These are phyloP conservation scores for Diplosphaera chodatii DNA, from an alignment of 139 green algal genomes.

Conservation along the genomic window DNA sequence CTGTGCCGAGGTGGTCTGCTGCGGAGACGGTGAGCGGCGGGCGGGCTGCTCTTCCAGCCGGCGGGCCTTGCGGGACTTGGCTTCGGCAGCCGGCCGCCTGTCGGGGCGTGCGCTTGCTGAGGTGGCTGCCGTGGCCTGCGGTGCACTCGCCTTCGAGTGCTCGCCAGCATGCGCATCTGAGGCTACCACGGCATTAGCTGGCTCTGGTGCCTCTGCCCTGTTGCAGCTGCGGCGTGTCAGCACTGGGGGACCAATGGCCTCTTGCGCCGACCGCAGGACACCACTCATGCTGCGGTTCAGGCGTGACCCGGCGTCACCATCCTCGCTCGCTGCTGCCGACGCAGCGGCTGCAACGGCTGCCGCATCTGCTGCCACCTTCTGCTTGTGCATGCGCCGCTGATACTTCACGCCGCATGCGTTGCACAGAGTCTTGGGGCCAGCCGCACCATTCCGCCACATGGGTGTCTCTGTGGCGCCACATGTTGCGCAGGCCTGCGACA, in stretches of 20 bases:
- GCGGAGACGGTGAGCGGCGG: background rate
- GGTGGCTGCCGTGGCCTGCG: no score
- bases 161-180: background rate
- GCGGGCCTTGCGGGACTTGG: background rate
- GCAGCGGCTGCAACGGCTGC: no score
- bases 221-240: background rate
- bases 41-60: background rate
- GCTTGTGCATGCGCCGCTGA: background rate
- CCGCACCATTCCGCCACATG: constrained; percentile 38
- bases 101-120: no score
- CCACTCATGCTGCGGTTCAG: background rate
- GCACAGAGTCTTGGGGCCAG: constrained; percentile 58
- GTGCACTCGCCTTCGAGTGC: no score
- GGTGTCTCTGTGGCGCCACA: constrained; percentile 27
- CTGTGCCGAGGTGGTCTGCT: background rate
- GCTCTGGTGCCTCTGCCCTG: background rate
- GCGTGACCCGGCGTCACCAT: background rate
- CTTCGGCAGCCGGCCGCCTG: no score
- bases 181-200: no score
- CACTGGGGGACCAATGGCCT: background rate
- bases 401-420: constrained; percentile 52
- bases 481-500: constrained; percentile 3
- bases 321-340: background rate
- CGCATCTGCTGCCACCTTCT: background rate
- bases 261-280: background rate